These are phyloP conservation scores for Micromonas commoda DNA, from an alignment of 139 green algal genomes.

Conservation along the genomic window DNA sequence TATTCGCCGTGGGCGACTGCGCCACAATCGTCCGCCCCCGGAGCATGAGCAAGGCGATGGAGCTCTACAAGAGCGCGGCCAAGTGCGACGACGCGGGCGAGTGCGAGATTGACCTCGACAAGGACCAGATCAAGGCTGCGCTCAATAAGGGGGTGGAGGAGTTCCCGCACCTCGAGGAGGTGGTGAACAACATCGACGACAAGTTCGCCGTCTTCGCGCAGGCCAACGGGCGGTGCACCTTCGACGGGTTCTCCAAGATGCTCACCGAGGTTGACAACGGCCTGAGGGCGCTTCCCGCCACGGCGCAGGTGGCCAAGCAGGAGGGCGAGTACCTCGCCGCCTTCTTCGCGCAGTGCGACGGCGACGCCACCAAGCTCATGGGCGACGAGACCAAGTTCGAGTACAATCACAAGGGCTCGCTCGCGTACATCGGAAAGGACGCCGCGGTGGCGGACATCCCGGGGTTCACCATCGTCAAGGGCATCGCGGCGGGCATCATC, in stretches of 20 bases:
- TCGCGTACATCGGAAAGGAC: conserved; percentile 82
- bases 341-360: conserved; percentile 33
- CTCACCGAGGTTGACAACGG: conserved; percentile 23
- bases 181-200: conserved; percentile 53
- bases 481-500: conserved; percentile 56
- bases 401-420: conserved; percentile 65
- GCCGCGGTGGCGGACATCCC: conserved; percentile 85
- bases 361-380: conserved; percentile 22
- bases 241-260: conserved; percentile 4
- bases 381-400: conserved; percentile 19
- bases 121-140: background rate
- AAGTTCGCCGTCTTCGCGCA: background rate
- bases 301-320: conserved; percentile 80
- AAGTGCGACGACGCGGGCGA: background rate
- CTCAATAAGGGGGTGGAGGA: conserved; percentile 51
- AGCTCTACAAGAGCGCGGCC: conserved; percentile 6
- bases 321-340: conserved; percentile 72
- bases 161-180: conserved; percentile 63
- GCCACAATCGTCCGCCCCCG: conserved; percentile 68
- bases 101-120: background rate
- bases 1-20: conserved; percentile 80
- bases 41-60: conserved; percentile 4
- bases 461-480: conserved; percentile 55
- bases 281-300: conserved; percentile 63
- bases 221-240: background rate